Conservation (phyloP, 1,284 basidiomycete genomes). For the Termitomyces sp. region DNA sequence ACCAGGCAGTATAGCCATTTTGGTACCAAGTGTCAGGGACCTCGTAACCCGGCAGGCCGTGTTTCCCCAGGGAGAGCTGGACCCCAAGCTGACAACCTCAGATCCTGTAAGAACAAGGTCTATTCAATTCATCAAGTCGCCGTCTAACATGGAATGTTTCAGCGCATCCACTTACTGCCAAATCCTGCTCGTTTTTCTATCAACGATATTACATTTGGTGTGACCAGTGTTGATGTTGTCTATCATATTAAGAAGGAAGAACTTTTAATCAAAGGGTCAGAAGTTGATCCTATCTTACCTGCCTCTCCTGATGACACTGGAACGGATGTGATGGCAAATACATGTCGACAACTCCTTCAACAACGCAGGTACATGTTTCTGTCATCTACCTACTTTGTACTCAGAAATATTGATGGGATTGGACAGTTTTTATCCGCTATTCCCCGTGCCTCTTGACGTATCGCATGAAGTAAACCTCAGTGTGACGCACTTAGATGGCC, state of each 20-base stretch:
- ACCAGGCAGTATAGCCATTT: constrained; percentile 65
- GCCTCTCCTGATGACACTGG: constrained; percentile 41
- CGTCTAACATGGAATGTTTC: neutral
- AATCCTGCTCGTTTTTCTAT: constrained; percentile 85
- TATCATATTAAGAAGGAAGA: constrained; percentile 89
- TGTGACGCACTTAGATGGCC: constrained; percentile 63
- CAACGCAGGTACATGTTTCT: constrained; percentile 68
- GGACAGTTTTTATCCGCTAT: constrained; percentile 88
- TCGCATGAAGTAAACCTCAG: constrained; percentile 83
- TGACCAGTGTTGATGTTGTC: constrained; percentile 80
- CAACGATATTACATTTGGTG: constrained; percentile 79
- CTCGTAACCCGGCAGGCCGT: constrained; percentile 76
- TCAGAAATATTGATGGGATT: neutral
- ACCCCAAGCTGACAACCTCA: constrained; percentile 33
- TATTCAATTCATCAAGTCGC: constrained; percentile 4
- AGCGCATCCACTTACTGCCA: constrained; percentile 78
- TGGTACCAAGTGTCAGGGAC: constrained; percentile 84
- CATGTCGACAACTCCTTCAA: constrained; percentile 77
- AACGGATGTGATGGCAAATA: constrained; percentile 72
- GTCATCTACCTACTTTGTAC: constrained; percentile 1
- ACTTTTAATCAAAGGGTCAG: constrained; percentile 66
- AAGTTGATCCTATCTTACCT: constrained; percentile 50
- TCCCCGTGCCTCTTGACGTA: constrained; percentile 76
- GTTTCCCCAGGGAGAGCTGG: constrained; percentile 82
- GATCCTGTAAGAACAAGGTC: constrained; percentile 41